Evolutionary conservation across 306 rosid species (phyloP).

Genomic region (Sicyos baderoa): DNA sequence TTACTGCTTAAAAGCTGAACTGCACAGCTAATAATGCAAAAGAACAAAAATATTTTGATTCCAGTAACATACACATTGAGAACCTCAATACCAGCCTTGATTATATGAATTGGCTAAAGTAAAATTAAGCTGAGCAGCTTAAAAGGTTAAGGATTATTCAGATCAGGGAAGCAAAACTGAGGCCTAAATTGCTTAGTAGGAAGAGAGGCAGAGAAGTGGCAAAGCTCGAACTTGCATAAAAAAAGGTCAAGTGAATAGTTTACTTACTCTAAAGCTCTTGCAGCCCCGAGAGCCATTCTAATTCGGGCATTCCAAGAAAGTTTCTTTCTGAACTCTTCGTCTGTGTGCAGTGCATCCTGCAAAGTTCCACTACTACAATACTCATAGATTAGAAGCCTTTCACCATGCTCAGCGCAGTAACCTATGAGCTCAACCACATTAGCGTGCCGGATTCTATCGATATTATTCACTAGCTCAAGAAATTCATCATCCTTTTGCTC

Average conservation of each 20-base stretch:
- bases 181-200: not conserved
- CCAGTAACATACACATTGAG: not conserved
- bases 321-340: slow-evolving; percentile 49
- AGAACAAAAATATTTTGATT: not conserved
- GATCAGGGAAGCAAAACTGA: not conserved
- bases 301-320: slow-evolving; percentile 79
- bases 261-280: slow-evolving; percentile 96
- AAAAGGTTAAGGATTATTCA: not conserved
- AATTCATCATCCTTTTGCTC: slow-evolving; percentile 71
- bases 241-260: slow-evolving; percentile 14
- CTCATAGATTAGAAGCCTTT: slow-evolving; percentile 86
- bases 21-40: not conserved
- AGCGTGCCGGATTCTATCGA: slow-evolving; percentile 71
- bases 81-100: slow-evolving; percentile 3
- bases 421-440: slow-evolving; percentile 81
- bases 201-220: not conserved
- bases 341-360: slow-evolving; percentile 69
- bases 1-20: slow-evolving; percentile 1
- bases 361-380: slow-evolving; percentile 78
- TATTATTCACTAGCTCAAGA: slow-evolving; percentile 65
- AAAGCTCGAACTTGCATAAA: not conserved
- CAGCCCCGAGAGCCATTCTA: slow-evolving; percentile 89
- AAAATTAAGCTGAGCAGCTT: not conserved
- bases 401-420: slow-evolving; percentile 91
- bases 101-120: not conserved